Conservation (phyloP, 441 rosid genomes). For the Eutrema salsugineum region DNA sequence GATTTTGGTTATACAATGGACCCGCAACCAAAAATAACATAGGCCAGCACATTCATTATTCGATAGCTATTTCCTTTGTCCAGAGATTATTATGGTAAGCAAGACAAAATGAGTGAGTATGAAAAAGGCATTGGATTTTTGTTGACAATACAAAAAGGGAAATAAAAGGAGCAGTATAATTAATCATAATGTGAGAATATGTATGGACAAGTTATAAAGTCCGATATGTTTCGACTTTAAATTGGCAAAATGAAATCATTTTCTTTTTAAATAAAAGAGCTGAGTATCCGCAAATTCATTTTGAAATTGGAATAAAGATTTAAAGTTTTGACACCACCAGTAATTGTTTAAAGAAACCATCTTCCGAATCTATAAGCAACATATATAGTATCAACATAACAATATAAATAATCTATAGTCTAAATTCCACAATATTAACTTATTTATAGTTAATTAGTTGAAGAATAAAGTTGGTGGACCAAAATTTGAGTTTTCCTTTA, state of each 20-base stretch:
- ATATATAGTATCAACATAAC: neutral
- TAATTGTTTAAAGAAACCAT: neutral
- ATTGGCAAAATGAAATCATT: constrained; percentile 26
- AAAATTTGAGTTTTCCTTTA: no score
- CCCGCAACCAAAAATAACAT: constrained; percentile 13
- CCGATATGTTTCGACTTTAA: constrained; percentile 28
- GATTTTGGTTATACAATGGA: constrained; percentile 7
- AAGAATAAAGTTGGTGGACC: no score
- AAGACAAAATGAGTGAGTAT: constrained; percentile 31
- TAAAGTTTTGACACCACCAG: neutral
- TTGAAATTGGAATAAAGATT: neutral
- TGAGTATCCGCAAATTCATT: constrained; percentile 1
- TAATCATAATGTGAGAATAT: constrained; percentile 36
- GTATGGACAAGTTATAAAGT: constrained; percentile 32
- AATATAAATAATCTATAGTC: neutral
- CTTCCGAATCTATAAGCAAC: neutral
- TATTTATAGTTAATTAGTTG: no score
- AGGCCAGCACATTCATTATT: constrained; percentile 6
- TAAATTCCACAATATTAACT: neutral
- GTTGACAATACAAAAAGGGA: constrained; percentile 31
- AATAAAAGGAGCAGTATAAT: constrained; percentile 7
- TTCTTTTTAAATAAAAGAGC: neutral
- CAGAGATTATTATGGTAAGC: constrained; percentile 43
- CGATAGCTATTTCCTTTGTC: constrained; percentile 13
- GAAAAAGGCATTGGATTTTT: constrained; percentile 39